Base-by-base conservation (phyloP, 768 basidiomycete species). In the Russula dissimulans region DNA sequence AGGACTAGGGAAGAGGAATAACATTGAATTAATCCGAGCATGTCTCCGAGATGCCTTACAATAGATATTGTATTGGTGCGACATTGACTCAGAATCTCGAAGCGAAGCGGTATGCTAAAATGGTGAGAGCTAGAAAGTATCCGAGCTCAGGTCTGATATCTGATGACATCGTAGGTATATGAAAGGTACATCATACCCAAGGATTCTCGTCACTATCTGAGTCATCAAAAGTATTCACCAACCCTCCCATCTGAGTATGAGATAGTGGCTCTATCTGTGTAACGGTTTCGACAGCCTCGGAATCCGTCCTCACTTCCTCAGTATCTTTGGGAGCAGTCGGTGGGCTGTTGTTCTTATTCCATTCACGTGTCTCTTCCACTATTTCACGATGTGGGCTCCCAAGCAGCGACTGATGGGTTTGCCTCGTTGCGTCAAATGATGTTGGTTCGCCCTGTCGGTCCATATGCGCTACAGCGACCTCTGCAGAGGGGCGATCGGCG, bases 381-480 rank as follows among this genome's bases (percentile, higher is more conserved):
- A 67, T 72, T 56, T 77, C 67, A 17, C 77, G 52, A 77, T 77
- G 54, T 76, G 62, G 18, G 77, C 72, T 62, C 78, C 80, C 14
- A 43, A 49, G 17, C 11, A 78, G 81, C 36, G 77, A 72, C 54
- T 78, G 74, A 67, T 82, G 84, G 41, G 85, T 79, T 66, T 77
- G 75, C 65, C 81, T 67, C 18, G 73, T 79, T 5, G 77, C 71
- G 34, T 61, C 66, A 36, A 65, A 36, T 26, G 22, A 67, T 38
- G 67, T 72, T n/a, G 86, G 84, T 63, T 87, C 85, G 26, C 85
- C 87, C 59, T 80, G 81, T 56, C 80, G 71, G 42, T 85, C 74
- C 63, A 86, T 84, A 46, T 78, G 75, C 31, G 73, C 71, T 66
- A 77, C 74, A 32, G 80, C 81, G 57, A 79, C 77, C 61, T 81